Percentiles rank a stretch among this genome's conserved stretches.
Evolutionary conservation across 108 stramenopile genomes (phyloP).

Genomic region (Seminavis robusta): DNA sequence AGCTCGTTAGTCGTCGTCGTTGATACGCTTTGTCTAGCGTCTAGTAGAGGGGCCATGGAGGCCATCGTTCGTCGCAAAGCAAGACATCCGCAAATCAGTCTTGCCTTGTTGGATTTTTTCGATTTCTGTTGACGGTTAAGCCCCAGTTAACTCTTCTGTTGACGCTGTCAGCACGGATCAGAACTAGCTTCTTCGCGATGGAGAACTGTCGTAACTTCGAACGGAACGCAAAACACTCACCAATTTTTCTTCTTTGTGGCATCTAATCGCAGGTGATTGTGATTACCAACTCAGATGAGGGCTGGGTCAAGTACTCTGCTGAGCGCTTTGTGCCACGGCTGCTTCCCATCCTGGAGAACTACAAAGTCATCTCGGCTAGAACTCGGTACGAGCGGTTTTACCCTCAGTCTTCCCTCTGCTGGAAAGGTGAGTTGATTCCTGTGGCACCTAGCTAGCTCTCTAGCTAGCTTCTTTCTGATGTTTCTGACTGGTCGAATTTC

Average conservation of each 20-base stretch:
- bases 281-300: constrained; percentile 90
- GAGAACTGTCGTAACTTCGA: too few species aligned
- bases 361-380: constrained; percentile 77
- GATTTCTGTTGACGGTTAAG: neutral
- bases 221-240: neutral
- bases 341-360: constrained; percentile 65
- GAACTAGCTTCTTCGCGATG: neutral
- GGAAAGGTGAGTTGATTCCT: too few species aligned
- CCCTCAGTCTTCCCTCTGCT: constrained; percentile 85
- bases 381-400: constrained; percentile 86
- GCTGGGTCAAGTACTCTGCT: constrained; percentile 88
- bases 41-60: too few species aligned
- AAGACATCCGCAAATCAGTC: neutral
- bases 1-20: neutral
- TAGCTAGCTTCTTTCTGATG: too few species aligned
- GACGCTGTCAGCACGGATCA: neutral
- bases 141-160: neutral
- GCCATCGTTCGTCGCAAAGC: too few species aligned
- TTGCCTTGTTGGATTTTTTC: neutral
- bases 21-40: neutral
- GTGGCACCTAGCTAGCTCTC: too few species aligned
- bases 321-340: constrained; percentile 72
- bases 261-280: constrained; percentile 61
- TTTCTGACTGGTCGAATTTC: too few species aligned
- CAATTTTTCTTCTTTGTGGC: neutral